Evolutionary conservation across 163 green algal species (phyloP).

Genomic region (Chlorella variabilis): DNA sequence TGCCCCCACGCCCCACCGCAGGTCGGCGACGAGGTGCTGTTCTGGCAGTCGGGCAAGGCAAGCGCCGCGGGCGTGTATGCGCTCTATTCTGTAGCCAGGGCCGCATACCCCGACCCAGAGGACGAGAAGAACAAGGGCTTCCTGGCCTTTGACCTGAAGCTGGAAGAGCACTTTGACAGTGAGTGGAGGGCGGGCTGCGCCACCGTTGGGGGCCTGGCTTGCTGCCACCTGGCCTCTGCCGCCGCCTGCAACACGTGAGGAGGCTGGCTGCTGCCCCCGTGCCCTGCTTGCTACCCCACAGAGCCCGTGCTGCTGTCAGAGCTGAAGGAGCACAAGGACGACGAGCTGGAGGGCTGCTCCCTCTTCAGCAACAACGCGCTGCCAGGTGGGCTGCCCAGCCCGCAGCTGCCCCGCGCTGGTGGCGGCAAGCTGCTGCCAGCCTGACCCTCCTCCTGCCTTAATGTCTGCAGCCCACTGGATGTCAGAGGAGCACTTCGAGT

Average conservation of each 20-base stretch:
- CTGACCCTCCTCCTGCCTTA: too few species aligned
- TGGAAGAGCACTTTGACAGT: slow-evolving; percentile 12
- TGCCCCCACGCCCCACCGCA: background rate
- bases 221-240: too few species aligned
- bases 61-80: background rate
- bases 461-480: too few species aligned
- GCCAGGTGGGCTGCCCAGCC: background rate
- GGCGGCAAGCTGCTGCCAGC: too few species aligned
- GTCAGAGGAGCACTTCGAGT: too few species aligned
- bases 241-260: too few species aligned
- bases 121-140: background rate
- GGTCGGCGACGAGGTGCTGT: slow-evolving; percentile 13
- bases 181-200: background rate
- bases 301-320: background rate
- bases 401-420: too few species aligned
- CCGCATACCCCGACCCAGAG: slow-evolving; percentile 12
- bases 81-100: background rate
- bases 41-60: background rate
- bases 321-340: slow-evolving; percentile 2
- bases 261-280: too few species aligned
- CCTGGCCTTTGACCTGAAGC: slow-evolving; percentile 20
- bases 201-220: too few species aligned
- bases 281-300: background rate
- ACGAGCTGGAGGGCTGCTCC: background rate
- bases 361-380: background rate